phyloP scores from a whole-genome alignment of 805 yeast species.

The Schwanniomyces yamadae region DNA sequence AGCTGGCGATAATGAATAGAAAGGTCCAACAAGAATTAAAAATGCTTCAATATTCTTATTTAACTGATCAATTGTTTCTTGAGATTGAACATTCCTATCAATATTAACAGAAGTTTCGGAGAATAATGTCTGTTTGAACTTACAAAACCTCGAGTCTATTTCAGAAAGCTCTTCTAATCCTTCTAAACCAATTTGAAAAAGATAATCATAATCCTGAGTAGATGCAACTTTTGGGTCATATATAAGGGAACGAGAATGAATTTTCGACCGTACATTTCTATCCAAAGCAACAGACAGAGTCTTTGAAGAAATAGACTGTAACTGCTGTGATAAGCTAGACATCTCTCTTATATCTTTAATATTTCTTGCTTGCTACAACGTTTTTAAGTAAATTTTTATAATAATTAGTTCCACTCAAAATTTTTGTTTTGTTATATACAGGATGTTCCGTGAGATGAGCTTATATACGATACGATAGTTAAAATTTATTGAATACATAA shows the following conservation, averaged over 20 bases:
- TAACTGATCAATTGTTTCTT: slow-evolving; percentile 72
- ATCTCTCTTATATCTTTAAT: too few relatives aligned
- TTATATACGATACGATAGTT: too few relatives aligned
- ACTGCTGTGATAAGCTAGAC: slow-evolving; percentile 77
- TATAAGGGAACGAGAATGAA: slow-evolving; percentile 85
- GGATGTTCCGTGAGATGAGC: slow-evolving; percentile 2
- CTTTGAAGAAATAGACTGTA: slow-evolving; percentile 63
- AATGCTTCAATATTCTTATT: slow-evolving; percentile 75
- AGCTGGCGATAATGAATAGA: slow-evolving; percentile 72
- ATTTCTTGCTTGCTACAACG: too few relatives aligned
- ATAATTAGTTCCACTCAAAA: too few relatives aligned
- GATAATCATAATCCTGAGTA: slow-evolving; percentile 87
- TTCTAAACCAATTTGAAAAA: slow-evolving; percentile 68
- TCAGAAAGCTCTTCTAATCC: slow-evolving; percentile 72
- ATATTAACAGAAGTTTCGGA: slow-evolving; percentile 75
- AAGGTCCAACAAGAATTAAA: slow-evolving; percentile 70
- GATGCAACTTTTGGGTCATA: slow-evolving; percentile 87
- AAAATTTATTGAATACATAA: neutral
- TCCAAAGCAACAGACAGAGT: slow-evolving; percentile 77
- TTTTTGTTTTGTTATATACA: neutral
- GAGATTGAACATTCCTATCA: slow-evolving; percentile 79
- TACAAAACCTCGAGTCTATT: slow-evolving; percentile 72
- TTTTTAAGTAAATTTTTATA: too few relatives aligned
- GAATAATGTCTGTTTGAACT: slow-evolving; percentile 72
- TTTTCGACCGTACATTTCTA: slow-evolving; percentile 78